phyloP scores from a whole-genome alignment of 1,284 basidiomycete species.

The Ceratobasidium sp. region DNA sequence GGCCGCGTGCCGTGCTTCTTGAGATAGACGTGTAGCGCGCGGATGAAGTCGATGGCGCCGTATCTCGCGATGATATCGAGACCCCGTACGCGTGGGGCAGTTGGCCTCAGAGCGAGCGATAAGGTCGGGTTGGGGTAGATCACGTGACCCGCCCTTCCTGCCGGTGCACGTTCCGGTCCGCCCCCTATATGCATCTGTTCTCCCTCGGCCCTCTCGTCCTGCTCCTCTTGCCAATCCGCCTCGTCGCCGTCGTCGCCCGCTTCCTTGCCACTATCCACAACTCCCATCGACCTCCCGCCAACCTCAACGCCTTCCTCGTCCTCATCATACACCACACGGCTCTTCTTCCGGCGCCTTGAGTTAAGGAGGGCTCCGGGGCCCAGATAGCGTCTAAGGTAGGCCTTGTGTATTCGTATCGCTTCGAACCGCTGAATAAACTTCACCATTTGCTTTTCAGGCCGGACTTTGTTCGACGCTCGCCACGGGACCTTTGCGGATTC shows the following conservation, averaged over 20 bases:
- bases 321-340: too few species aligned
- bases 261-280: too few species aligned
- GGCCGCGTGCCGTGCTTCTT: neutral
- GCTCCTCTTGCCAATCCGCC: too few species aligned
- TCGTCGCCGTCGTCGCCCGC: too few species aligned
- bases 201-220: too few species aligned
- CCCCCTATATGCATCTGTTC: too few species aligned
- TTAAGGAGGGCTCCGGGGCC: too few species aligned
- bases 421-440: constrained; percentile 9
- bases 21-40: neutral
- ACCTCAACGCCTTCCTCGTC: too few species aligned
- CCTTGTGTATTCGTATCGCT: neutral
- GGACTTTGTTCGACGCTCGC: constrained; percentile 28
- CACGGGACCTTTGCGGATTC: constrained; percentile 11
- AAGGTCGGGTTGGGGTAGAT: neutral
- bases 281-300: too few species aligned
- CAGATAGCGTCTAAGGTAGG: neutral
- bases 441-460: constrained; percentile 1
- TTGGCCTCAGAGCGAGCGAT: neutral
- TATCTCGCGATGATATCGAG: neutral
- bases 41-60: neutral
- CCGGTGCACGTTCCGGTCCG: neutral
- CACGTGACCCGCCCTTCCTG: neutral
- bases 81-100: neutral
- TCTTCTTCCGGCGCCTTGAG: too few species aligned